Evolutionary conservation across 371 early-diverging fungal genomes (phyloP).

Genomic region (Syncephalastrum monosporum): DNA sequence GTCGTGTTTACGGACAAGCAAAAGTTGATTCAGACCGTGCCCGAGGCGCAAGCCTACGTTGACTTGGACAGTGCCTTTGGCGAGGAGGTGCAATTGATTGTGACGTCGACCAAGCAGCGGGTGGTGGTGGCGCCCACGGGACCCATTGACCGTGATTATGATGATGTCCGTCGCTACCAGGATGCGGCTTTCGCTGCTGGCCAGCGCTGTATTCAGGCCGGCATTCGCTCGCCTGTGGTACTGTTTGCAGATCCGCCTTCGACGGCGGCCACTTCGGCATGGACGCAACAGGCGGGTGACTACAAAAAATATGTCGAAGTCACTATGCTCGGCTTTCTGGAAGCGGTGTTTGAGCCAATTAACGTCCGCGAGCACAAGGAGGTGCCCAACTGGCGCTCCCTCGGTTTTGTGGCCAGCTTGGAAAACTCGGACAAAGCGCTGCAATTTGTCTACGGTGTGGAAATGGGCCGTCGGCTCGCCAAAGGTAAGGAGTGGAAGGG

Average conservation of each 20-base stretch:
- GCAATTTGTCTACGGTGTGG: conserved; percentile 64
- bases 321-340: conserved; percentile 70
- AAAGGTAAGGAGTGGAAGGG: conserved; percentile 37
- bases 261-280: conserved; percentile 13
- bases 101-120: conserved; percentile 40
- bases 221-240: conserved; percentile 58
- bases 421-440: conserved; percentile 12
- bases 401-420: conserved; percentile 41
- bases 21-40: conserved; percentile 20
- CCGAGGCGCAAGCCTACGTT: conserved; percentile 22
- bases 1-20: conserved; percentile 40
- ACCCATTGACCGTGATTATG: conserved; percentile 69
- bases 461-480: conserved; percentile 72
- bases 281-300: conserved; percentile 45
- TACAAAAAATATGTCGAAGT: conserved; percentile 73
- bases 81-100: conserved; percentile 33
- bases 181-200: conserved; percentile 68
- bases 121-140: conserved; percentile 75
- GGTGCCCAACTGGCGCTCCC: conserved; percentile 43
- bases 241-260: conserved; percentile 57
- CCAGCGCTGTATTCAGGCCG: conserved; percentile 63
- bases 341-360: conserved; percentile 75
- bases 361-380: conserved; percentile 74
- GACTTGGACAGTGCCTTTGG: conserved; percentile 44
- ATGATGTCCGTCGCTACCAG: conserved; percentile 75